phyloP scores from a whole-genome alignment of 768 basidiomycete genomes.

The Phlebiopsis gigantea region DNA sequence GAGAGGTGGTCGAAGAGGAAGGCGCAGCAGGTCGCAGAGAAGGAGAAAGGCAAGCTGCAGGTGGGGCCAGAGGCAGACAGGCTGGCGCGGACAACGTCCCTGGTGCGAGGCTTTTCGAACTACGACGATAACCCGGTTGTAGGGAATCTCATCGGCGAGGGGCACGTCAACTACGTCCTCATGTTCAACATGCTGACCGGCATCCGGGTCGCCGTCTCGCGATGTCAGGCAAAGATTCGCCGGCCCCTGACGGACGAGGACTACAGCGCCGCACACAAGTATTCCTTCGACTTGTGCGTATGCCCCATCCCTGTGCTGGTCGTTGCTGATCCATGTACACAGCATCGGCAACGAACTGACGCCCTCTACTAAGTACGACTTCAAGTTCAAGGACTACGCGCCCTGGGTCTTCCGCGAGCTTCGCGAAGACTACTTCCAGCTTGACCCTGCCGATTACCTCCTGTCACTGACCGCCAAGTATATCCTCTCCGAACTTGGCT shows the following conservation, averaged over 20 bases:
- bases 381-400: constrained; percentile 99
- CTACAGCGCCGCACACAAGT: constrained; percentile 87
- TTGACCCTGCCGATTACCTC: constrained; percentile 97
- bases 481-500: constrained; percentile 95
- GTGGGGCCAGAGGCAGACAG: constrained; percentile 42
- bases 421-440: constrained; percentile 89
- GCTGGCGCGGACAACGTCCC: constrained; percentile 32
- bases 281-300: constrained; percentile 91
- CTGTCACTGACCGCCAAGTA: constrained; percentile 96
- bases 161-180: constrained; percentile 95
- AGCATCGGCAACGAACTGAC: constrained; percentile 97
- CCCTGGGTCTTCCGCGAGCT: constrained; percentile 97
- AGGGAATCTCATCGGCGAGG: constrained; percentile 97
- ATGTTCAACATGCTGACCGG: constrained; percentile 99
- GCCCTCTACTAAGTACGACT: constrained; percentile 96
- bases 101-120: constrained; percentile 22
- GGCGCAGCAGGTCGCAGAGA: constrained; percentile 57
- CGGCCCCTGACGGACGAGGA: constrained; percentile 81
- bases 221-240: constrained; percentile 94
- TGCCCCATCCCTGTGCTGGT: not conserved
- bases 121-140: constrained; percentile 58
- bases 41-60: constrained; percentile 57
- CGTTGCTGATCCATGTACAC: not conserved
- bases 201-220: constrained; percentile 90
- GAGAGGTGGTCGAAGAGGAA: constrained; percentile 73